phyloP scores from a whole-genome alignment of 208 protist genomes.

The Leishmania turanica region DNA sequence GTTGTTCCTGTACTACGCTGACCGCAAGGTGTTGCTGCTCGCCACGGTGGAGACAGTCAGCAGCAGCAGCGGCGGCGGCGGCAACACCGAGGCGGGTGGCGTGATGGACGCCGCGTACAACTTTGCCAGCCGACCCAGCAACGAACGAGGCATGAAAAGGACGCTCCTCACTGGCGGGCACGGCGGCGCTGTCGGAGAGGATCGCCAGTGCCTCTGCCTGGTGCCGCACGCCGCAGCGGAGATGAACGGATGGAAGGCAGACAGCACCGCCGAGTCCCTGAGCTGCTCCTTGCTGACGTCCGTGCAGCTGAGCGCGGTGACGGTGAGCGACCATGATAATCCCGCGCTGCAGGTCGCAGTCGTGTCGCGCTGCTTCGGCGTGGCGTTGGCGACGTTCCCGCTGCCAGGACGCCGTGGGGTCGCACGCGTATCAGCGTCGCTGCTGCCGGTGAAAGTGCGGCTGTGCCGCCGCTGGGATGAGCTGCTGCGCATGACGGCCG shows the following conservation, averaged over 20 bases:
- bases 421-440: constrained; percentile 22
- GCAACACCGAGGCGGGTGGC: background rate
- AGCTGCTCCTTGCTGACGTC: constrained; percentile 22
- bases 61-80: constrained; percentile 15
- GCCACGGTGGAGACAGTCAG: constrained; percentile 34
- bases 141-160: constrained; percentile 6
- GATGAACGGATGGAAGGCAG: constrained; percentile 35
- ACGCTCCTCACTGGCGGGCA: constrained; percentile 3
- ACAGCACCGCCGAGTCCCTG: constrained; percentile 23
- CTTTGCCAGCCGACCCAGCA: constrained; percentile 20
- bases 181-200: background rate
- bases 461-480: constrained; percentile 28
- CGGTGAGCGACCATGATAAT: constrained; percentile 33
- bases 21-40: constrained; percentile 43
- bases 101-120: constrained; percentile 26
- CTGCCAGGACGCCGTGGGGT: constrained; percentile 23
- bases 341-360: constrained; percentile 38
- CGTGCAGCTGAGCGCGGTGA: constrained; percentile 36
- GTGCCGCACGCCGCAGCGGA: constrained; percentile 45
- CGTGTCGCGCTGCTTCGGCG: constrained; percentile 37
- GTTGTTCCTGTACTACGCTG: constrained; percentile 52
- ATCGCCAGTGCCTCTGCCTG: constrained; percentile 32
- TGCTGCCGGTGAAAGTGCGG: constrained; percentile 28
- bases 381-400: constrained; percentile 37
- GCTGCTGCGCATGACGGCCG: constrained; percentile 21